These are phyloP conservation scores for Suhomyces guaymorum DNA, from an alignment of 1,139 yeast species.

Conservation along the genomic window DNA sequence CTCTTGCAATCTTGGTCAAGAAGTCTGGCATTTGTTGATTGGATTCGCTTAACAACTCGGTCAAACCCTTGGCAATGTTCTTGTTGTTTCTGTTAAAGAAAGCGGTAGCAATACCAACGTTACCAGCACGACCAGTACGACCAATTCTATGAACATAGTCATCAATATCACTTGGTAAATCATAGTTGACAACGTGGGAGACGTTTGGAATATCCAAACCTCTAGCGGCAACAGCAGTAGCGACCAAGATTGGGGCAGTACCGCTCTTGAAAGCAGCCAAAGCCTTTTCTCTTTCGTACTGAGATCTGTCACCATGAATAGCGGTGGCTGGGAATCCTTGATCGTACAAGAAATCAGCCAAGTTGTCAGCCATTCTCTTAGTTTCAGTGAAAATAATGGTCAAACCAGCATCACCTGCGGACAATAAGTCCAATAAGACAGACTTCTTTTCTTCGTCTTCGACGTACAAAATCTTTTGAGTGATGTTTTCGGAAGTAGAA, in stretches of 20 bases:
- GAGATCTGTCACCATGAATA: slow-evolving; percentile 98
- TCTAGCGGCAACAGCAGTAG: slow-evolving; percentile 99
- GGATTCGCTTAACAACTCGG: slow-evolving; percentile 89
- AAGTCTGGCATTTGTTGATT: slow-evolving; percentile 96
- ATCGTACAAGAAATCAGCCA: slow-evolving; percentile 85
- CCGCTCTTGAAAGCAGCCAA: slow-evolving; percentile 88
- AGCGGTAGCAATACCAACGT: slow-evolving; percentile 91
- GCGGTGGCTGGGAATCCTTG: slow-evolving; percentile 99
- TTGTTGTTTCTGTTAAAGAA: slow-evolving; percentile 94
- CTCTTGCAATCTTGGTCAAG: slow-evolving; percentile 79
- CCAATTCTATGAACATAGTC: slow-evolving; percentile 96
- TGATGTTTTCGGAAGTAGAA: slow-evolving; percentile 96
- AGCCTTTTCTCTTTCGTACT: slow-evolving; percentile 98
- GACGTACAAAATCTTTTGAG: slow-evolving; percentile 84
- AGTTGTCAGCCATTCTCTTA: slow-evolving; percentile 95
- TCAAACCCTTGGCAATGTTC: slow-evolving; percentile 83
- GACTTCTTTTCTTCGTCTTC: slow-evolving; percentile 78
- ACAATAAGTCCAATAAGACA: slow-evolving; percentile 82
- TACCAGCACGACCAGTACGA: slow-evolving; percentile 99
- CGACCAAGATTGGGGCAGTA: slow-evolving; percentile 95
- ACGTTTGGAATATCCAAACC: slow-evolving; percentile 99
- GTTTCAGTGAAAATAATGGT: slow-evolving; percentile 94
- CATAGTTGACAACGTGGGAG: slow-evolving; percentile 87
- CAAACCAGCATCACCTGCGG: slow-evolving; percentile 77
- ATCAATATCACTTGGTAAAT: slow-evolving; percentile 97